Percentiles rank a stretch among this genome's conserved stretches.
These are phyloP conservation scores for Caryopteris hybrid DNA, from an alignment of 305 asterid genomes.

Conservation along the genomic window DNA sequence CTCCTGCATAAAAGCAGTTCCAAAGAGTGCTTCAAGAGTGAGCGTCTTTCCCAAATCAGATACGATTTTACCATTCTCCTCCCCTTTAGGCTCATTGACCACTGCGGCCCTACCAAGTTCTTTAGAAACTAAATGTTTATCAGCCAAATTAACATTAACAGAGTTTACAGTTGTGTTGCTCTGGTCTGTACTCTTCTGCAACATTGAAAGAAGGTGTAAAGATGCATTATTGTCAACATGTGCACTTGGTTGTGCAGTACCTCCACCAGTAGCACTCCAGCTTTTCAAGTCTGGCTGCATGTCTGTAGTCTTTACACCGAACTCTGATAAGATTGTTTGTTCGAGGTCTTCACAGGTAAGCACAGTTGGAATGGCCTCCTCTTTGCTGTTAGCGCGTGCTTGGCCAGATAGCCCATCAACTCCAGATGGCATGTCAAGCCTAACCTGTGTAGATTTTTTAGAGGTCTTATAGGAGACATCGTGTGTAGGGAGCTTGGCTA, in stretches of 20 bases:
- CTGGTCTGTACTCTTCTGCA: constrained; percentile 56
- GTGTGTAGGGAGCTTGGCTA: constrained; percentile 25
- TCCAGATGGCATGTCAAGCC: constrained; percentile 32
- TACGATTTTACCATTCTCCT: constrained; percentile 29
- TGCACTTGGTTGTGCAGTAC: constrained; percentile 34
- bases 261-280: constrained; percentile 30
- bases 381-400: constrained; percentile 29
- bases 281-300: constrained; percentile 29
- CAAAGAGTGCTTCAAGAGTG: constrained; percentile 94
- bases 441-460: constrained; percentile 28
- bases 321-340: constrained; percentile 78
- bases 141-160: constrained; percentile 27
- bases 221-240: constrained; percentile 62
- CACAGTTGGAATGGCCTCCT: constrained; percentile 42
- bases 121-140: constrained; percentile 25
- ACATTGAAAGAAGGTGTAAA: constrained; percentile 77
- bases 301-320: constrained; percentile 37
- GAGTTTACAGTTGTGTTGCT: constrained; percentile 18
- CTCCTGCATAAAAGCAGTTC: constrained; percentile 92
- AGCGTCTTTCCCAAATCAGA: constrained; percentile 37
- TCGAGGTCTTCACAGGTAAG: constrained; percentile 97
- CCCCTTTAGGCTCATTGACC: constrained; percentile 39
- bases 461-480: constrained; percentile 27
- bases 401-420: constrained; percentile 44
- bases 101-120: constrained; percentile 27